Evolutionary conservation across 805 yeast genomes (phyloP), one percentile per base, ranked within the genome.

Genomic region (Sugiyamaella boreocaroliniensis): DNA sequence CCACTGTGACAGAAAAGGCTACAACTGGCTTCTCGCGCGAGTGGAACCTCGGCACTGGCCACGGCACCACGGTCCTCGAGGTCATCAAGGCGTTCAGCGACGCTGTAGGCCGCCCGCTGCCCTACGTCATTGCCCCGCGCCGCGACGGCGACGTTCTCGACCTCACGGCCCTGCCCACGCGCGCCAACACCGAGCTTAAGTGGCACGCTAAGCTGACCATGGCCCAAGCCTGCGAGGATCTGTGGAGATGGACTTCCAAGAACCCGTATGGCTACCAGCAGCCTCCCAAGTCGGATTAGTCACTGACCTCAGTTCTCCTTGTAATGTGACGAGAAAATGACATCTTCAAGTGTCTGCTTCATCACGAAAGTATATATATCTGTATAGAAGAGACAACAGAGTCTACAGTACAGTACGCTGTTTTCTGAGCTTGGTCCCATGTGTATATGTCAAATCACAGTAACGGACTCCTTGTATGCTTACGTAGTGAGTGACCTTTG

Each of bases 21-120:
- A 56, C 60, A 8, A 58, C 65, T 15, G 87, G 86, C 7, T 70
- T 80, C 49, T 81, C 76, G 62, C 76, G 89, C 50, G 92, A 81
- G 65, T 86, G 93, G 93, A 86, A 86, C 64, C 76, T 86, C 53
- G 95, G 95, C 43, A 81, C 90, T 12, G 95, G 95, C 29, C 77
- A 71, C 22, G 95, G 95, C n/a, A 73, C 83, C 10, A 84, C 92
- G 1, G 95, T 86, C 4, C 72, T 85, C 53, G 89, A 86, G 59
- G 82, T 86, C 43, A 76, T 80, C 62, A 64, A 76, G 51, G 82
- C 86, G 1, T 86, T 86, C 66, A 75, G 80, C 61, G 73, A 74
- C 49, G 85, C 85, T 10, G 82, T 80, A 6, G 89, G 89, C 40
- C 71, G 76, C 45, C 74, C 77, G 34, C 73, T 86, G 49, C 85